Conservation (phyloP, 371 early-diverging fungal genomes). For the Gilbertella persicaria region DNA sequence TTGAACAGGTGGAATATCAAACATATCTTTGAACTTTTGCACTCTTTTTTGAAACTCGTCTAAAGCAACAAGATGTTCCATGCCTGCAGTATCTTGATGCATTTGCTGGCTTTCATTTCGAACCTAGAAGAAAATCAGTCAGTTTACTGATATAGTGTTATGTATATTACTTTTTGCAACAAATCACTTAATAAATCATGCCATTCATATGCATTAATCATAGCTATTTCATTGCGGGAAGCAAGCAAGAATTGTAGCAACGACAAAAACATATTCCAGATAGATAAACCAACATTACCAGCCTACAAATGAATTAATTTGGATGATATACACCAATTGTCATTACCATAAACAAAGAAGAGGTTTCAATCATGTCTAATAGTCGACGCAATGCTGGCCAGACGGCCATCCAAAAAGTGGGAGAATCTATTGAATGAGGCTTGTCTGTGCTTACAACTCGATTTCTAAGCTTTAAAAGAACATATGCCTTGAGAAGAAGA, state of each 20-base stretch:
- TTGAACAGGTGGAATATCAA: conserved; percentile 47
- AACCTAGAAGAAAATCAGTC: conserved; percentile 3
- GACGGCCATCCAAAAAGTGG: conserved; percentile 39
- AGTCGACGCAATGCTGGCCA: conserved; percentile 44
- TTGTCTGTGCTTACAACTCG: background rate
- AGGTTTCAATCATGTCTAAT: conserved; percentile 30
- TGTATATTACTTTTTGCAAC: conserved; percentile 31
- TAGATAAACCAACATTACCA: conserved; percentile 37
- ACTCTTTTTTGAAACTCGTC: conserved; percentile 32
- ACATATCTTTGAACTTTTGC: conserved; percentile 37
- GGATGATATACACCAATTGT: background rate
- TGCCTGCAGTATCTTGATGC: conserved; percentile 6
- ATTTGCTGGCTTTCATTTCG: background rate
- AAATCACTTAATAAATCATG: conserved; percentile 37
- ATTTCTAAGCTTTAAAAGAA: conserved; percentile 30
- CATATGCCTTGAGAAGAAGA: conserved; percentile 42
- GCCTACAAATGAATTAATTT: conserved; percentile 18
- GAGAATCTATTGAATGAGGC: conserved; percentile 3
- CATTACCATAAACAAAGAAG: conserved; percentile 30
- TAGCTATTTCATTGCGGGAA: conserved; percentile 38
- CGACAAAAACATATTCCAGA: conserved; percentile 53
- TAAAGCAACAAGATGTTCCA: conserved; percentile 16
- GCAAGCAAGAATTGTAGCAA: conserved; percentile 46
- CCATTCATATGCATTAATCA: conserved; percentile 54
- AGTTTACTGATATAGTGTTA: background rate